Conservation (phyloP, 2,329 filamentous ascomycete species). For the Colletotrichum sublineola region DNA sequence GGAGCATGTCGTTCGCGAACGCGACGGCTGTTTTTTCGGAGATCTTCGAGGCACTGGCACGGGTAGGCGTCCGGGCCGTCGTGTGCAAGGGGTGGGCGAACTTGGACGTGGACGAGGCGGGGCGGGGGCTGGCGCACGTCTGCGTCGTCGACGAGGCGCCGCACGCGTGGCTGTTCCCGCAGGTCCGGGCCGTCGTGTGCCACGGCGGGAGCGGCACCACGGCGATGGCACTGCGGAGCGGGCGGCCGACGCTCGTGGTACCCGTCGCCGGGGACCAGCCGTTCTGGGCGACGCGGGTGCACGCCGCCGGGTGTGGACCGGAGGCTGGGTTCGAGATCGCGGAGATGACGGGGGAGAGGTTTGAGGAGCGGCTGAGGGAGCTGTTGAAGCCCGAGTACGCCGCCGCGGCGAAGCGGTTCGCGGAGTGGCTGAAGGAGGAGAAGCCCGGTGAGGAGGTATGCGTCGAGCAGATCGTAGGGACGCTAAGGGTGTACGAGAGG, state of each 20-base stretch:
- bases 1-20: conserved; percentile 49
- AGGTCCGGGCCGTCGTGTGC: conserved; percentile 34
- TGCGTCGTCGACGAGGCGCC: conserved; percentile 35
- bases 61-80: conserved; percentile 25
- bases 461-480: conserved; percentile 16
- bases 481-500: conserved; percentile 23
- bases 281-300: conserved; percentile 32
- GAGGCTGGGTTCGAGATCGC: conserved; percentile 15
- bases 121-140: background rate
- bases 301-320: conserved; percentile 26
- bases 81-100: conserved; percentile 27
- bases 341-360: conserved; percentile 10
- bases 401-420: conserved; percentile 18
- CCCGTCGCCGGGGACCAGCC: conserved; percentile 40
- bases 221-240: conserved; percentile 35
- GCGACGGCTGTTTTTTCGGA: conserved; percentile 12
- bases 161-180: conserved; percentile 39
- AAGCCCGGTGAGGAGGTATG: conserved; percentile 31
- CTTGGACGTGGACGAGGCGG: background rate
- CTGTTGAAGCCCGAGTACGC: conserved; percentile 26
- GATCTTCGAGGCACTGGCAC: conserved; percentile 6
- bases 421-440: conserved; percentile 9
- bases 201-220: conserved; percentile 39
- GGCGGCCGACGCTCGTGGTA: conserved; percentile 31
- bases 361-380: conserved; percentile 13